Conservation (phyloP, 2,329 filamentous ascomycete genomes). For the Venturiaceae sp. region DNA sequence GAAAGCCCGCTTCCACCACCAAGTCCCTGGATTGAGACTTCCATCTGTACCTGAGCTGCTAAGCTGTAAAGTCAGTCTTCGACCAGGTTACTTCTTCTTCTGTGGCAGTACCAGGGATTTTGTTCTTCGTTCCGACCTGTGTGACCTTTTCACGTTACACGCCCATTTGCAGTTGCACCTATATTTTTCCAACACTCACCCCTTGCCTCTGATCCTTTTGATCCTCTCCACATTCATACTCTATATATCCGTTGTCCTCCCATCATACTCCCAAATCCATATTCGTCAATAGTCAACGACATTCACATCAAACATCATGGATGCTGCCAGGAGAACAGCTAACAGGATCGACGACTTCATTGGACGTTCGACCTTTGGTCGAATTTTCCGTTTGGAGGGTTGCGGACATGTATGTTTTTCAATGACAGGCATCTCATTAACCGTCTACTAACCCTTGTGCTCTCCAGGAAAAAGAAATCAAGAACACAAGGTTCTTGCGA, state of each 20-base stretch:
- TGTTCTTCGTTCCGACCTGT: not conserved
- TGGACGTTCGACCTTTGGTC: conserved; percentile 24
- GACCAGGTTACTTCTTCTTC: not conserved
- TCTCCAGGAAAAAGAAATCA: conserved; percentile 56
- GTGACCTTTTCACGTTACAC: not conserved
- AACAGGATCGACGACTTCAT: conserved; percentile 10
- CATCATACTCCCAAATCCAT: not conserved
- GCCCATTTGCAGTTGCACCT: not conserved
- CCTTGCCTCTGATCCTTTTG: not conserved
- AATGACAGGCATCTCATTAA: conserved; percentile 3
- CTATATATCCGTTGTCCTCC: not conserved
- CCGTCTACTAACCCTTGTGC: conserved; percentile 9
- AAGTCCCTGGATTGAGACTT: not conserved
- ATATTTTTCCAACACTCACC: not conserved
- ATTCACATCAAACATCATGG: conserved; percentile 9
- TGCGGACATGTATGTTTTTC: conserved; percentile 62
- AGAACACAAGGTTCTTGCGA: conserved; percentile 70
- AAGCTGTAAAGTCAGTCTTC: not conserved
- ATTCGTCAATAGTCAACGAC: not conserved
- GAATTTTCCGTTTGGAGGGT: conserved; percentile 65
- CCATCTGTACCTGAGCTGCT: not conserved
- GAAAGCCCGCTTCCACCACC: not conserved
- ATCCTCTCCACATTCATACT: not conserved
- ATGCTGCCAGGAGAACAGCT: conserved; percentile 7
- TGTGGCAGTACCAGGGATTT: not conserved